Base-by-base conservation (phyloP, 768 basidiomycete genomes). In the Podaxis mareebaensis region DNA sequence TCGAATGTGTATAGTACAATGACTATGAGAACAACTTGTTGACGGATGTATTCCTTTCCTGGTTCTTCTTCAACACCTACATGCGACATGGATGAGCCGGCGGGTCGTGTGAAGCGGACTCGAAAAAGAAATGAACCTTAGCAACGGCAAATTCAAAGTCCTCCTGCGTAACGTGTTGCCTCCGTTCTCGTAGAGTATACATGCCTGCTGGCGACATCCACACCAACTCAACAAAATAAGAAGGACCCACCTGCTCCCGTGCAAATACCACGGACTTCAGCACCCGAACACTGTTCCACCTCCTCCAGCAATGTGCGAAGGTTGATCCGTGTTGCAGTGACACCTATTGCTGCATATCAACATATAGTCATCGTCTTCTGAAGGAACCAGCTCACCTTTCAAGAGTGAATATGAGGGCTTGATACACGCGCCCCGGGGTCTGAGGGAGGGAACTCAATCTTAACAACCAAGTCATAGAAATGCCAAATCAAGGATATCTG, bases 101-200 rank as follows among this genome's bases (percentile, higher is more conserved):
- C 12, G 49, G 17, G 6, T 51, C 12, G n/a, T 30, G 52, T 97
- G 96, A 2, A 26, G 13, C 26, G 58, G 20, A 22, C 26, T 26
- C 60, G 22, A 53, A 40, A 33, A 57, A 61, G 51, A 60, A 46
- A 73, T 76, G 7, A 57, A 91, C 94, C 85, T 97, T 98, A 2
- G 96, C 95, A 13, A 97, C 91, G 38, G 96, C 96, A 79, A 98
- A 95, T 81, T 98, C 96, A 70, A 99, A 99, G 96, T n/a, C n/a
- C n/a, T n/a, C n/a, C n/a, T n/a, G n/a, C n/a, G n/a, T n/a, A n/a
- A n/a, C n/a, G n/a, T n/a, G n/a, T n/a, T 1, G 6, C 28, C 28
- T 81, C 64, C 96, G 85, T 77, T 99, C 96, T 17, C 96, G 86
- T 2, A 99, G 81, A 0, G 96, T 96, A 71, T 97, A 99, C 96